Conservation (phyloP, 352 stramenopile genomes). For the Phytophthora cryptogea region DNA sequence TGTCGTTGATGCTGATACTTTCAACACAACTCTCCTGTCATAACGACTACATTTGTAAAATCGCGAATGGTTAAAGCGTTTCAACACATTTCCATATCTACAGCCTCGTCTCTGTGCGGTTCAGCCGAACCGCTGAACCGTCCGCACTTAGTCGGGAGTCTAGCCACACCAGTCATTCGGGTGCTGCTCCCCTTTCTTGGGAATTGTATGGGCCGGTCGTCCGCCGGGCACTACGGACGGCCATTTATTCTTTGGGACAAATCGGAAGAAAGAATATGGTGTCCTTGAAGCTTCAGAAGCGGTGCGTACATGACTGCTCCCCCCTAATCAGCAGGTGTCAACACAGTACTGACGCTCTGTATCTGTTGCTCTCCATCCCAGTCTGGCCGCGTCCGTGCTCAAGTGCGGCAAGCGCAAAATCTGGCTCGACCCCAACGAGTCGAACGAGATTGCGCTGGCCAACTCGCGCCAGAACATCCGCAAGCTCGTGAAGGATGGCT, state of each 20-base stretch:
- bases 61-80: no score
- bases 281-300: constrained; percentile 91
- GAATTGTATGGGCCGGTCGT: constrained; percentile 7
- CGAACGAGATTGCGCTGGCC: constrained; percentile 98
- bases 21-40: no score
- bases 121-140: constrained; percentile 6
- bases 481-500: constrained; percentile 99
- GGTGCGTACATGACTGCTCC: constrained; percentile 46
- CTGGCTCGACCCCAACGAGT: constrained; percentile 99
- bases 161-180: constrained; percentile 33
- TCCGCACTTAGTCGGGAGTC: constrained; percentile 1
- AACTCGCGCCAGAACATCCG: constrained; percentile 99
- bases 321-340: neutral
- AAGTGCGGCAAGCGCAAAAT: constrained; percentile 99
- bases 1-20: no score
- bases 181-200: constrained; percentile 16
- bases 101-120: neutral
- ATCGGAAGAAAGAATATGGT: constrained; percentile 85
- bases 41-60: no score
- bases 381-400: constrained; percentile 94
- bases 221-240: neutral
- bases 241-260: constrained; percentile 87
- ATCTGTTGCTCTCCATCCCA: constrained; percentile 15
- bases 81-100: neutral
- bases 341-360: constrained; percentile 12